Evolutionary conservation across 768 basidiomycete genomes (phyloP).

Genomic region (Rhizopogon vesiculosus): DNA sequence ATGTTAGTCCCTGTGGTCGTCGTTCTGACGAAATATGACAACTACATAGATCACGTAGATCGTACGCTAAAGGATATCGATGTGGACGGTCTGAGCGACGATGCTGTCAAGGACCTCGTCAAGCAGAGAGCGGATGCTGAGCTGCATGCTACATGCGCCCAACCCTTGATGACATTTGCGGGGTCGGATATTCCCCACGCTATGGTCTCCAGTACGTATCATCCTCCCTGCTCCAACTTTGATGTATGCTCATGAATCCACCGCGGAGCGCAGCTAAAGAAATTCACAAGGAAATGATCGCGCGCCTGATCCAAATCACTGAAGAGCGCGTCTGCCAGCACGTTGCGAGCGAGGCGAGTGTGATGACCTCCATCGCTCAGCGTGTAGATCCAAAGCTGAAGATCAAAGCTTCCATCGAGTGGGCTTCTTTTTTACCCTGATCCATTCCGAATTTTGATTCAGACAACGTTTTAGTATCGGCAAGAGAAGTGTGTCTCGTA

Average conservation of each 20-base stretch:
- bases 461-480: neutral
- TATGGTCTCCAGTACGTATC: neutral
- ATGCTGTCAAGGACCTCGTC: neutral
- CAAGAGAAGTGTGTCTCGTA: neutral
- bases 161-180: neutral
- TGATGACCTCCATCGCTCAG: conserved; percentile 1
- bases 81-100: neutral
- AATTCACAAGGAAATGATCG: neutral
- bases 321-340: neutral
- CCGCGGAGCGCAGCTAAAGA: neutral
- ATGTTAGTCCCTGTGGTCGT: neutral
- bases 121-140: neutral
- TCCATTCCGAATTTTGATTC: too few relatives aligned
- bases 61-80: conserved; percentile 28
- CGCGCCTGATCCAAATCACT: neutral
- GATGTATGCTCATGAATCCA: neutral
- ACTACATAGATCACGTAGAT: neutral
- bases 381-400: neutral
- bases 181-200: neutral
- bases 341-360: neutral
- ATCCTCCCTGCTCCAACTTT: neutral
- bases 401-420: too few relatives aligned
- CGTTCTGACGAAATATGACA: conserved; percentile 3
- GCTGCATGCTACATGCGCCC: neutral
- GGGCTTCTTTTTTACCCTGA: too few relatives aligned